Percentiles rank a stretch among this genome's conserved stretches.
Evolutionary conservation across 2,329 filamentous ascomycete species (phyloP).

Genomic region (Fusarium sp.): DNA sequence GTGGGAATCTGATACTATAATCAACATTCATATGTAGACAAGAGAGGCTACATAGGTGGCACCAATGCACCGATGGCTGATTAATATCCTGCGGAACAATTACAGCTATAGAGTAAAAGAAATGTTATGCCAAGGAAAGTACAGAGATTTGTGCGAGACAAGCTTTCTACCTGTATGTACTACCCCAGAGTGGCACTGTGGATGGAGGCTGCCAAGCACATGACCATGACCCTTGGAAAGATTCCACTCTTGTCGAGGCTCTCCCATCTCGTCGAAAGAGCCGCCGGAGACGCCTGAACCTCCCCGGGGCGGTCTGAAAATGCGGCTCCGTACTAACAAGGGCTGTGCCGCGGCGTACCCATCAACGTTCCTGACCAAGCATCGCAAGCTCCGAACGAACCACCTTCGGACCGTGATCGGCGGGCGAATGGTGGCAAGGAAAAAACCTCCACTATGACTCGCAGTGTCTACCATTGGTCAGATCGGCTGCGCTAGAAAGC

Average conservation of each 20-base stretch:
- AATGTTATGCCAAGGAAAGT: neutral
- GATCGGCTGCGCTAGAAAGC: slow-evolving; percentile 11
- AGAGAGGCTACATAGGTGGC: neutral
- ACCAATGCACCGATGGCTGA: neutral
- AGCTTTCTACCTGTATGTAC: neutral
- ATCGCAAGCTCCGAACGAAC: neutral
- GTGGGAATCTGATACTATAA: neutral
- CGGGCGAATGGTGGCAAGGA: neutral
- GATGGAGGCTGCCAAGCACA: neutral
- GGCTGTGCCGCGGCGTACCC: neutral
- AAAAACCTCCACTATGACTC: neutral
- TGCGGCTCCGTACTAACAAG: neutral
- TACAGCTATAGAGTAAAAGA: neutral
- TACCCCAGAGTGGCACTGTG: neutral
- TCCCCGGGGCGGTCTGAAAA: slow-evolving; percentile 3
- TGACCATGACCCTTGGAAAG: too few relatives aligned
- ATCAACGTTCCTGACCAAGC: neutral
- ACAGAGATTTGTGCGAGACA: neutral
- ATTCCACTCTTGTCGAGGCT: too few relatives aligned
- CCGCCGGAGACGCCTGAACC: slow-evolving; percentile 16
- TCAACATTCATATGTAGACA: neutral
- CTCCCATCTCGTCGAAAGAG: neutral
- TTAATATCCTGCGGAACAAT: neutral
- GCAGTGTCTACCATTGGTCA: neutral
- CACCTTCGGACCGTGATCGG: slow-evolving; percentile 20